phyloP scores from a whole-genome alignment of 2,329 filamentous ascomycete genomes.

The Lecanoromycetidae sp. region DNA sequence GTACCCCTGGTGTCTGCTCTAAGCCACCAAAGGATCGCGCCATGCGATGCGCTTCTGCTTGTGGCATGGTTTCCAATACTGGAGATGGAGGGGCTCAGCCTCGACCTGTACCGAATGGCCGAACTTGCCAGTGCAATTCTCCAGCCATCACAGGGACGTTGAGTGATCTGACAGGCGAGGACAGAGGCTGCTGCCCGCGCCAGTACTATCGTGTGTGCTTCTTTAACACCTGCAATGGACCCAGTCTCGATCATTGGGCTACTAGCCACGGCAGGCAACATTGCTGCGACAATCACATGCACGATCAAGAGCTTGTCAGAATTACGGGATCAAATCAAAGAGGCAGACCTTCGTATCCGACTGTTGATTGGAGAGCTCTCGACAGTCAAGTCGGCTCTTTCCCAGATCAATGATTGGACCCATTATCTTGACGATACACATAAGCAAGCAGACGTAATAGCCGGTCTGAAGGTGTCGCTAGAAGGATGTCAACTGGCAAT shows the following conservation, averaged over 20 bases:
- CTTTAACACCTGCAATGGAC: too few relatives aligned
- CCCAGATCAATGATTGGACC: slow-evolving; percentile 28
- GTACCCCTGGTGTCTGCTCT: too few relatives aligned
- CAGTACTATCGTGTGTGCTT: too few relatives aligned
- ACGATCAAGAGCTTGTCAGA: slow-evolving; percentile 25
- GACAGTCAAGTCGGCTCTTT: slow-evolving; percentile 28
- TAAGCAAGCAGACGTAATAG: slow-evolving; percentile 22
- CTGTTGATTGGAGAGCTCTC: slow-evolving; percentile 27
- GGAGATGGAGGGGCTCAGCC: too few relatives aligned
- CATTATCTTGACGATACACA: slow-evolving; percentile 20
- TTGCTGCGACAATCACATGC: slow-evolving; percentile 26
- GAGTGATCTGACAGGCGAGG: too few relatives aligned
- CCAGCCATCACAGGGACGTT: too few relatives aligned
- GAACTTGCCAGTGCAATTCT: too few relatives aligned
- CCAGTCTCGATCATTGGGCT: not conserved
- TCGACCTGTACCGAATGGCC: too few relatives aligned
- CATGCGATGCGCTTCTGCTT: too few relatives aligned
- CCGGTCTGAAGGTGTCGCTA: slow-evolving; percentile 26
- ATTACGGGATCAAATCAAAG: slow-evolving; percentile 26
- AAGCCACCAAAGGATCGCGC: too few relatives aligned
- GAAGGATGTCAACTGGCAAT: slow-evolving; percentile 28
- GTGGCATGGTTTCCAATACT: too few relatives aligned
- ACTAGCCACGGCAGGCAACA: slow-evolving; percentile 24
- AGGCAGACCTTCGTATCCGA: slow-evolving; percentile 29
- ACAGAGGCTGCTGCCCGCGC: too few relatives aligned